Base-by-base conservation (phyloP, 768 basidiomycete genomes). In the Tephrocybe rancida region DNA sequence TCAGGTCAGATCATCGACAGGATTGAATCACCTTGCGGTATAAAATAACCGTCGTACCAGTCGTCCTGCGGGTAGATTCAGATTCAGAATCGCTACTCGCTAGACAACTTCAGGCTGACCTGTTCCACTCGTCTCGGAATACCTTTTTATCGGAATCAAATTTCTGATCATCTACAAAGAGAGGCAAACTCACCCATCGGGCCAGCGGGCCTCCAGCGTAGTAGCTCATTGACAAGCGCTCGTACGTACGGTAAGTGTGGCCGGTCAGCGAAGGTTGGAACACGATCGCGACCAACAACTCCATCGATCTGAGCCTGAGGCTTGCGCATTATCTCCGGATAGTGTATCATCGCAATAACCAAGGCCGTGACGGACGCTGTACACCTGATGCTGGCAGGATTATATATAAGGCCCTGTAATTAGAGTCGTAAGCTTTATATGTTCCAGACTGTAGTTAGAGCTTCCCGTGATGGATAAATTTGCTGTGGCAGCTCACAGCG, bases 41-140 rank as follows among this genome's bases (percentile, higher is more conserved):
- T 48, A 22, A 21, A 48, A 14, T 48, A 35, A 10, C 47, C 48
- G 19, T 50, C 37, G 37, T 50, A 50, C 48, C 48, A 50, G 24
- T 50, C 48, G 30, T 38, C 37, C 48, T 50, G n/a, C 13, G 21
- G n/a, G 25, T 24, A 14, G 26, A 21, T 26, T 44, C 21, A 26
- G 21, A 18, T 44, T n/a, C 6, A 7, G 3, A 13, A 14, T 24
- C 18, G n/a, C 14, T 24, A 29, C 7, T 21, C 5, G 7, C 21
- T n/a, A 9, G 3, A 37, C 21, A 26, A 22, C 18, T 25, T 18
- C 30, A 25, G 5, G 24, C 11, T 3, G 19, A 50, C 48, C 32
- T 50, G 34, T 22, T 10, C 37, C 3, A 26, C 35, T 18, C 48
- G 26, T 39, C 48, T 50, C 4, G 48, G 35, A 5, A 50, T 22